Base-by-base conservation (phyloP, 306 rosid species). In the Acacia crassicarpa region DNA sequence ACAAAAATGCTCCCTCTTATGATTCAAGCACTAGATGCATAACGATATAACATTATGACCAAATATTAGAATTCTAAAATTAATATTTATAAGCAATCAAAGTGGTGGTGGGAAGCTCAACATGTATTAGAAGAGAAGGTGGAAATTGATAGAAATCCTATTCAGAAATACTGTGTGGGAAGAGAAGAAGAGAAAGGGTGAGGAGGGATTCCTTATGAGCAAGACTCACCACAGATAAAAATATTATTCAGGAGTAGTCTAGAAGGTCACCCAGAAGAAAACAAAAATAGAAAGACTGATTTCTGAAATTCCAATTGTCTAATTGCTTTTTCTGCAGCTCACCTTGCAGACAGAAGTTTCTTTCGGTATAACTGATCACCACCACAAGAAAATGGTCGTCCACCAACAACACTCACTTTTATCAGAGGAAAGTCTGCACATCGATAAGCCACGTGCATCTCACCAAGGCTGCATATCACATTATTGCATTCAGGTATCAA, bases 341-440 rank as follows among this genome's bases (percentile, higher is more conserved):
- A 95, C 99, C 99, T 95, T 76, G 99, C 90, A 78, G 90, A 87
- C 59, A 95, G 84, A 76, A 95, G 93, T 84, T 76, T 86, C 82
- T 71, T 81, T 49, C 91, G 89, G 78, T 83, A 89, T 75, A 95
- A n/a, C 41, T 79, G 56, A 74, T 88, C 69, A 58, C 97, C 99
- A 32, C 98, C 98, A 75, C 63, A 27, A 79, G 98, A 92, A 89
- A 95, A 95, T 63, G 99, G 98, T 27, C 97, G 91, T 63, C 98
- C 99, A 66, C 99, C 99, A 79, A 93, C 89, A 80, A 95, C 82
- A 59, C 97, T 95, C 67, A 91, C 83, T 88, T 92, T 95, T 75
- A 88, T 75, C 59, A 30, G 49, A 77, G 97, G 95, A 74, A 88
- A 95, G 87, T 95, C 98, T 83, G 88, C 63, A 77, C 88, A 83